Evolutionary conservation across 2,329 filamentous ascomycete genomes (phyloP), one percentile per base, ranked within the genome.

Genomic region (Polytolypa hystricis): DNA sequence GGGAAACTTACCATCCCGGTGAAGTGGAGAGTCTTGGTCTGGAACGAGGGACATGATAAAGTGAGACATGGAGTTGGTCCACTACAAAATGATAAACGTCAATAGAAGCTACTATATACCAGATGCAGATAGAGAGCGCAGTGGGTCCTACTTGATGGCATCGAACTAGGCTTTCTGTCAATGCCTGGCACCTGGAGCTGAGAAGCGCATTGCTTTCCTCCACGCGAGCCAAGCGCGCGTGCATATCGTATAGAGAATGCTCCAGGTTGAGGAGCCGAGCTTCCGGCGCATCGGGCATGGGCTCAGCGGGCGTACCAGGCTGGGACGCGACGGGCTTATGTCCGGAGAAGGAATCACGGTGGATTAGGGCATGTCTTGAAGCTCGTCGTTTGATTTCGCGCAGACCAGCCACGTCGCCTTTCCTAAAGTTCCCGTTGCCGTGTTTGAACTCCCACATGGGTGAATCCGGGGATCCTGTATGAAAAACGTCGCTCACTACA

Each of bases 371-470:
- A 63, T 96, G 91, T 43, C 91, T 74, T 23, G 89, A 96, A 12
- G 91, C 89, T 42, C 91, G 77, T 43, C 91, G 81, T 62, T 95
- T 95, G 61, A 98, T 98, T 55, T 98, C 91, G 29, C 91, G 76
- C 42, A 98, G 65, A 5, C 89, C 86, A 34, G 89, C 79, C 16
- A 98, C 67, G 57, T 98, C 89, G 25, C 91, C 91, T 46, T 87
- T 79, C 62, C 93, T 96, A 67, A 98, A 98, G 57, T 83, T 96
- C 36, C 89, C 89, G 52, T 89, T 93, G 36, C 91, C 91, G 55
- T 98, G 91, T 61, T 95, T 96, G 61, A 98, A 98, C 57, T 98
- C 91, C 91, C 91, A 98, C 19, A 98, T 67, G 1, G 89, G 86
- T 14, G 86, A 86, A 53, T 96, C 91, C 9, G 89, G 86, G 29